Conservation (phyloP, 306 rosid species). For the Rosa chinensis region DNA sequence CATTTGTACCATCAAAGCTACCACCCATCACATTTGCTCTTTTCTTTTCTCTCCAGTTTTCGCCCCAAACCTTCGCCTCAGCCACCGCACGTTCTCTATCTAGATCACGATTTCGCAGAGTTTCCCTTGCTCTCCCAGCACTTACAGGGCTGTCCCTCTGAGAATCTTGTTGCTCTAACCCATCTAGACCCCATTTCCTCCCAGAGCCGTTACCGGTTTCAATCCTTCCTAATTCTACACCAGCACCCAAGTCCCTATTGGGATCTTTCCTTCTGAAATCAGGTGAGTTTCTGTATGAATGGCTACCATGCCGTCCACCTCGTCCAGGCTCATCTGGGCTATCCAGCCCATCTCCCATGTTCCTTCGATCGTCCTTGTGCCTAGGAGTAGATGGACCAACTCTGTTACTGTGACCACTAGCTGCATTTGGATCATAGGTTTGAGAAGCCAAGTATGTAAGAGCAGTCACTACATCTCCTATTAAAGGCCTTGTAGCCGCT, state of each 20-base stretch:
- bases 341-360: conserved; percentile 64
- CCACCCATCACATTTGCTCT: conserved; percentile 73
- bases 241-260: conserved; percentile 49
- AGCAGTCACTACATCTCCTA: conserved; percentile 76
- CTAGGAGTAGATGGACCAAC: conserved; percentile 83
- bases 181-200: conserved; percentile 80
- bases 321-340: conserved; percentile 68
- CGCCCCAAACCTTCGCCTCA: conserved; percentile 95
- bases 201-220: conserved; percentile 83
- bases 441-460: conserved; percentile 84
- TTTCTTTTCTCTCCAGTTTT: conserved; percentile 95
- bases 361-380: conserved; percentile 66
- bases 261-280: conserved; percentile 69
- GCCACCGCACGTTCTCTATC: conserved; percentile 96
- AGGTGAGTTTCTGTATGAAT: conserved; percentile 75
- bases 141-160: conserved; percentile 78
- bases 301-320: conserved; percentile 62
- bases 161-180: conserved; percentile 64
- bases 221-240: conserved; percentile 49
- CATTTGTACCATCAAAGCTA: conserved; percentile 87
- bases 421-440: conserved; percentile 71
- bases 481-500: conserved; percentile 72
- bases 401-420: conserved; percentile 52
- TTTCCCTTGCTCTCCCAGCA: conserved; percentile 79
- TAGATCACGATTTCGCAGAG: conserved; percentile 81